These are phyloP conservation scores for Anthracocystis walkeri DNA, from an alignment of 1,284 basidiomycete genomes.

Conservation along the genomic window DNA sequence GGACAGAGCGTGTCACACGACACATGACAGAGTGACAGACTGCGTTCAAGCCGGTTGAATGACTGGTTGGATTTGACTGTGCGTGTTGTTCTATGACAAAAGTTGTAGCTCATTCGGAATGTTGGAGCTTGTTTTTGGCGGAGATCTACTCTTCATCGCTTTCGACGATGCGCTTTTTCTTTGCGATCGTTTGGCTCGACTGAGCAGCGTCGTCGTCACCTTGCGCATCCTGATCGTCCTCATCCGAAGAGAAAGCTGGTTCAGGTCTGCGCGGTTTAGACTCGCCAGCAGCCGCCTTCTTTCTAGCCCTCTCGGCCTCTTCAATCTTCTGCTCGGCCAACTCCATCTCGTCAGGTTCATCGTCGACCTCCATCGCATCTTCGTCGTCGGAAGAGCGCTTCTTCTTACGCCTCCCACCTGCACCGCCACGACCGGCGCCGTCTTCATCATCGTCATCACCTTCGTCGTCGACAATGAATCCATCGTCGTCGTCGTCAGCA, in stretches of 20 bases:
- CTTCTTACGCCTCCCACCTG: constrained; percentile 30
- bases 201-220: constrained; percentile 26
- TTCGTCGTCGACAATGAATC: constrained; percentile 63
- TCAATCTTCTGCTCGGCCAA: constrained; percentile 55
- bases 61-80: not conserved
- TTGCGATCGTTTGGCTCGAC: constrained; percentile 31
- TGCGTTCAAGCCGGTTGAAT: not conserved
- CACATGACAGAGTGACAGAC: not conserved
- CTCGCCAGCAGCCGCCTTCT: constrained; percentile 33
- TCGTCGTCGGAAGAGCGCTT: constrained; percentile 41
- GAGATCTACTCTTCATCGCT: constrained; percentile 47
- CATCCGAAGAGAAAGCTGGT: constrained; percentile 44
- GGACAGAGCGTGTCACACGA: constrained; percentile 1
- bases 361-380: constrained; percentile 63
- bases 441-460: constrained; percentile 53
- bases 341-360: constrained; percentile 64
- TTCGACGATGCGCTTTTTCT: constrained; percentile 57
- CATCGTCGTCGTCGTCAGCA: constrained; percentile 65
- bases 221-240: constrained; percentile 45
- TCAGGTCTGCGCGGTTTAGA: constrained; percentile 38
- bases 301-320: constrained; percentile 44
- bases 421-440: constrained; percentile 21
- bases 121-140: not conserved
- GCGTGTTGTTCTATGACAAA: not conserved
- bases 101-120: not conserved